Percentiles rank a stretch among this genome's conserved stretches.
Conservation (phyloP, 176 grass and related monocot species). For the Bolboschoenus planiculmis region DNA sequence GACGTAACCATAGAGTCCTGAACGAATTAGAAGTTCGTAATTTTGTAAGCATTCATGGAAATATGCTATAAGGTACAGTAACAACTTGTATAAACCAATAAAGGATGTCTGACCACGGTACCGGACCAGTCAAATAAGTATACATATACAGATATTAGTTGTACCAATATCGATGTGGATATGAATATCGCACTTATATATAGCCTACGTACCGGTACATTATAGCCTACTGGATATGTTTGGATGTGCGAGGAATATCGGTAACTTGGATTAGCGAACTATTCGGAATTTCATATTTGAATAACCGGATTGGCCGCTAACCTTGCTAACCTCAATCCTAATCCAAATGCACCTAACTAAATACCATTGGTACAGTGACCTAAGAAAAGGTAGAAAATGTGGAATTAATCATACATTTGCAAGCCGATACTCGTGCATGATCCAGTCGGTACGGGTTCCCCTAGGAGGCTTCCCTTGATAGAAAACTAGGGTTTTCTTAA, state of each 20-base stretch:
- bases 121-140: not conserved
- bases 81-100: slow-evolving; percentile 3
- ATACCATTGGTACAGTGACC: not conserved
- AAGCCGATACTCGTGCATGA: slow-evolving; percentile 38
- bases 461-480: slow-evolving; percentile 23
- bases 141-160: not conserved
- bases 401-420: slow-evolving; percentile 10
- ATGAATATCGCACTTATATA: not conserved
- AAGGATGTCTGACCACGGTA: not conserved
- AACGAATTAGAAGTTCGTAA: not conserved
- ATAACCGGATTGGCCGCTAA: too few species aligned
- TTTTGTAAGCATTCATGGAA: not conserved
- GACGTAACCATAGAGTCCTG: slow-evolving; percentile 12
- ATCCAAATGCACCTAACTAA: not conserved
- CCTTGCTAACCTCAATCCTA: too few species aligned
- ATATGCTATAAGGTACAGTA: not conserved
- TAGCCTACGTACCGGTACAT: not conserved
- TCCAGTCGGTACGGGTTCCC: slow-evolving; percentile 18
- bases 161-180: not conserved
- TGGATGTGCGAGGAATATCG: not conserved
- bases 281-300: not conserved
- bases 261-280: not conserved
- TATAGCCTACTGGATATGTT: not conserved
- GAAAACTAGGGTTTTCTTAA: slow-evolving; percentile 34
- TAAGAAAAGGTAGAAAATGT: not conserved